Conservation (phyloP, 2,329 filamentous ascomycete genomes). For the Colletotrichum graminicola region DNA sequence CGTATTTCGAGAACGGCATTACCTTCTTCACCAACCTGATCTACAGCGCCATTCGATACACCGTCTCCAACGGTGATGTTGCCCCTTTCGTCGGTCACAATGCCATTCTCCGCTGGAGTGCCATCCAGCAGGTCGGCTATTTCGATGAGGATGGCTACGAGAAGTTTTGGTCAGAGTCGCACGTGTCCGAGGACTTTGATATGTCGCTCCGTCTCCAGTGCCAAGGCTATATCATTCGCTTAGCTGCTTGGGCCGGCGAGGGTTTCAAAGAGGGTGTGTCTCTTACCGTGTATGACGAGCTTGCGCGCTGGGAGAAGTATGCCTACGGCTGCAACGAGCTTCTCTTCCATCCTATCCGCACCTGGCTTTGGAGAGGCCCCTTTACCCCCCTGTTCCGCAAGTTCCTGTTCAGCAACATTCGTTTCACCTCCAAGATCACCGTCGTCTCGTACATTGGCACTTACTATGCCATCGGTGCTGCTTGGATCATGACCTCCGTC, state of each 20-base stretch:
- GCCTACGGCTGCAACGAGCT: constrained; percentile 88
- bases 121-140: constrained; percentile 80
- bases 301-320: constrained; percentile 89
- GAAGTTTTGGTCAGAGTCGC: constrained; percentile 85
- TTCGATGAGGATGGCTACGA: constrained; percentile 77
- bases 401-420: constrained; percentile 80
- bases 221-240: constrained; percentile 77
- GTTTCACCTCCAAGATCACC: constrained; percentile 80
- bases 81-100: constrained; percentile 87
- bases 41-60: constrained; percentile 81
- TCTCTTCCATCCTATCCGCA: constrained; percentile 81
- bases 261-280: constrained; percentile 88
- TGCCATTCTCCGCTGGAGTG: constrained; percentile 80
- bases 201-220: constrained; percentile 84
- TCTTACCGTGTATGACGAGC: constrained; percentile 85
- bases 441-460: constrained; percentile 83
- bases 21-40: constrained; percentile 81
- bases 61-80: constrained; percentile 82
- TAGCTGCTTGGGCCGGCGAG: constrained; percentile 80
- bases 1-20: constrained; percentile 78
- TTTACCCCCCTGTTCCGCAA: constrained; percentile 83
- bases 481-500: constrained; percentile 78
- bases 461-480: constrained; percentile 82
- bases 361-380: constrained; percentile 79
- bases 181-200: constrained; percentile 85